A percentile compares a stretch with the other conserved stretches of the same genome.
Evolutionary conservation across 192 early-diverging fungal species (phyloP).

Genomic region (Radiomyces spectabilis): DNA sequence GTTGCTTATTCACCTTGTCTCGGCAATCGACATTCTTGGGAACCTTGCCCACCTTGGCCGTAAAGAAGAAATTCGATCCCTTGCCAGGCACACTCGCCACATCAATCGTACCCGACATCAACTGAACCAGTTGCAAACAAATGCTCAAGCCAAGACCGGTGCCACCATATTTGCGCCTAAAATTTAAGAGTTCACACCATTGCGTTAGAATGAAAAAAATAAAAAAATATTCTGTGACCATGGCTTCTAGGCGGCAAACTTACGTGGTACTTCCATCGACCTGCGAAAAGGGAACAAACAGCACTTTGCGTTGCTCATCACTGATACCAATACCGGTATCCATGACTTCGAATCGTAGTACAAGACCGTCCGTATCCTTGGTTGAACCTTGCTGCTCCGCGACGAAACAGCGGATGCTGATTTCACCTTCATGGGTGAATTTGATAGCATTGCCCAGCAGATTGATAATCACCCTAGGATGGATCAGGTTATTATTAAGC

Average conservation of each 20-base stretch:
- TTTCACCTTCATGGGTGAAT: constrained; percentile 52
- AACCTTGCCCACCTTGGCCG: constrained; percentile 24
- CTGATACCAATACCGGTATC: constrained; percentile 53
- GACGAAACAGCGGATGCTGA: constrained; percentile 42
- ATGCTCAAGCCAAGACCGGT: constrained; percentile 59
- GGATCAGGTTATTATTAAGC: too few relatives aligned
- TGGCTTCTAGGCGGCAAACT: constrained; percentile 1
- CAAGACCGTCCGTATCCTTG: constrained; percentile 8
- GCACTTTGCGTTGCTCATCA: constrained; percentile 33
- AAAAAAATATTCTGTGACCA: background rate
- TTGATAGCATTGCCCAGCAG: constrained; percentile 72
- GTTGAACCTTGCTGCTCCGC: constrained; percentile 7
- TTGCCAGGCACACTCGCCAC: constrained; percentile 29
- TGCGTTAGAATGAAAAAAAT: background rate
- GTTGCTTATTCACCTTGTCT: constrained; percentile 1
- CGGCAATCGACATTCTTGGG: too few relatives aligned
- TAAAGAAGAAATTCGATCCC: constrained; percentile 46
- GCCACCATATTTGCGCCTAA: constrained; percentile 51
- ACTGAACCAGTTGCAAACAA: constrained; percentile 45
- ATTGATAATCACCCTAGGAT: constrained; percentile 51
- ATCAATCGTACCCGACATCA: constrained; percentile 54
- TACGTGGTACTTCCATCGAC: constrained; percentile 57
- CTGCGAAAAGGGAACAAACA: constrained; percentile 59
- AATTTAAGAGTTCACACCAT: too few relatives aligned
- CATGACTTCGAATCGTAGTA: constrained; percentile 30